Conservation (phyloP, 768 basidiomycete genomes). For the Leccinum broughii region DNA sequence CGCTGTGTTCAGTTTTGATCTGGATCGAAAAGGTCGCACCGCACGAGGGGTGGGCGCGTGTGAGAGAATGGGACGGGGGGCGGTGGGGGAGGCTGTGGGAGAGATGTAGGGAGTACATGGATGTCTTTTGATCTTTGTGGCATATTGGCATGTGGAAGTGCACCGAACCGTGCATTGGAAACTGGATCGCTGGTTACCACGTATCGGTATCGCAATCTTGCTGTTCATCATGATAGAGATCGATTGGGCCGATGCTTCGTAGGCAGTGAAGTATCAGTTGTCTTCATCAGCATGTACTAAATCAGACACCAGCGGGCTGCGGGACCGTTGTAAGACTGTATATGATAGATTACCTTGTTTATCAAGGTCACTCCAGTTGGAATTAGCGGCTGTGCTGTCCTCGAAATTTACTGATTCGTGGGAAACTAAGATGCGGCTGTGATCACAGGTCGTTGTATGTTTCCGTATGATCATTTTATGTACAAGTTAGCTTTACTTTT, state of each 20-base stretch:
- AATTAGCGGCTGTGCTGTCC: no score
- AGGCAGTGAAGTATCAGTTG: no score
- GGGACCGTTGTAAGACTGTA: background rate
- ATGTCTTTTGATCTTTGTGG: conserved; percentile 46
- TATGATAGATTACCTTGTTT: background rate
- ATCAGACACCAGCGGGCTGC: background rate
- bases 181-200: background rate
- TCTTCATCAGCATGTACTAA: background rate
- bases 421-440: no score
- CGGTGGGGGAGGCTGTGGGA: conserved; percentile 66
- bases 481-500: no score
- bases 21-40: conserved; percentile 75
- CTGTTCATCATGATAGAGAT: background rate
- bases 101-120: conserved; percentile 66
- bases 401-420: no score
- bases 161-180: background rate
- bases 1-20: conserved; percentile 66
- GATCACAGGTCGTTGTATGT: no score
- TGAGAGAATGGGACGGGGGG: conserved; percentile 70
- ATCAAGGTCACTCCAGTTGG: no score
- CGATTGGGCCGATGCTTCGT: background rate
- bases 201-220: no score
- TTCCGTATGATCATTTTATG: no score
- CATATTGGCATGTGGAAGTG: background rate
- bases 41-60: conserved; percentile 70